Evolutionary conservation across 2,329 filamentous ascomycete species (phyloP), one percentile per base, ranked within the genome.

Genomic region (Eutypa lata): DNA sequence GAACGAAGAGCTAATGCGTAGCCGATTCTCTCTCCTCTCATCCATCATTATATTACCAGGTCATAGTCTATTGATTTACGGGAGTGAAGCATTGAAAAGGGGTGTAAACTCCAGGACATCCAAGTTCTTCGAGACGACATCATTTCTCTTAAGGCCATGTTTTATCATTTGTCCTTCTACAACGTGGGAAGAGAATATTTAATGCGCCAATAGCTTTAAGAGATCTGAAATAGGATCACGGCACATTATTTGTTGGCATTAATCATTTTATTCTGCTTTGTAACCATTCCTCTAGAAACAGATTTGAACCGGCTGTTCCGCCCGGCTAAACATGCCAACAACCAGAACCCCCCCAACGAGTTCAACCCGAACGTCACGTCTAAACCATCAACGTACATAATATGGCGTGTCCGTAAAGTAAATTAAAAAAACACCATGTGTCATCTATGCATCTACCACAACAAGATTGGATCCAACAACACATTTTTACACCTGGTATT

Each of bases 401-500:
- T 13, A 28, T 45, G 42, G 38, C 42, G 42, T 6, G 42, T 21
- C 42, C 42, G 42, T 45, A 24, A 26, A 14, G 31, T 14, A 35
- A 7, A 35, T 35, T 16, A 24, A 11, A 18, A 26, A 24, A 11
- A 18, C n/a, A 26, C 42, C 42, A 28, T 45, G 22, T 45, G 16
- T 45, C 14, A 26, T 45, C 42, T 45, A 45, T 45, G 22, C 42
- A 45, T 18, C 22, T 14, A 13, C 42, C 7, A 54, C 38, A 35
- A 37, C 8, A 54, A 47, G 51, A 49, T 52, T 38, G 43, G 50
- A 51, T 47, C 26, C 26, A 31, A 48, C 47, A 52, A 44, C 53
- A 47, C 47, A 50, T 62, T 73, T 79, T 73, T 79, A 84, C 69
- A 65, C 78, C 67, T 75, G 74, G 75, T 86, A 87, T 74, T 87